Evolutionary conservation across 1,284 basidiomycete genomes (phyloP).

Genomic region (Rhodotorula sp.): DNA sequence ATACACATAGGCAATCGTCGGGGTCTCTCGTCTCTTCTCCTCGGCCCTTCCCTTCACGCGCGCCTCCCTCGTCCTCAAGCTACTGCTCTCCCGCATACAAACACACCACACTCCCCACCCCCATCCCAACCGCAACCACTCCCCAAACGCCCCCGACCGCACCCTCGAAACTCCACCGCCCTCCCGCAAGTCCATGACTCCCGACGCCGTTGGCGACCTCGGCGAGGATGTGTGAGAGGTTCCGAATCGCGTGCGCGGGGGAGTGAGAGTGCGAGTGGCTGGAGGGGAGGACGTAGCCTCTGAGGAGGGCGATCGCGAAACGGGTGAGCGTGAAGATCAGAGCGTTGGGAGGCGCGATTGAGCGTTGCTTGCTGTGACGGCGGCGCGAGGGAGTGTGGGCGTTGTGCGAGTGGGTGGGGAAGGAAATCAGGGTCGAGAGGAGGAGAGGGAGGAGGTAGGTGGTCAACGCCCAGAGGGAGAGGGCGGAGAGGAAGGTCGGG

Average conservation of each 20-base stretch:
- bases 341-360: conserved; percentile 25
- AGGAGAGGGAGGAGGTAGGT: conserved; percentile 31
- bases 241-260: neutral
- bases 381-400: neutral
- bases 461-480: conserved; percentile 18
- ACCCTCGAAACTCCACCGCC: conserved; percentile 13
- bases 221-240: neutral
- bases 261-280: neutral
- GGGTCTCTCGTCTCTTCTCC: neutral
- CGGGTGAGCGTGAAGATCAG: conserved; percentile 29
- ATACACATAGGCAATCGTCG: too few species aligned
- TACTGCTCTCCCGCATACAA: neutral
- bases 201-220: conserved; percentile 18
- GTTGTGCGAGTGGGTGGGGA: conserved; percentile 15
- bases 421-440: conserved; percentile 24
- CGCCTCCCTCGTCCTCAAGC: neutral
- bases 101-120: conserved; percentile 1
- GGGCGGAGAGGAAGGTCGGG: conserved; percentile 26
- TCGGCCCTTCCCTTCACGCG: neutral
- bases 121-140: conserved; percentile 24
- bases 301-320: conserved; percentile 28
- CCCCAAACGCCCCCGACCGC: conserved; percentile 22
- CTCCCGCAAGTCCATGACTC: neutral
- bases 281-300: conserved; percentile 26
- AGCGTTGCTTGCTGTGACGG: neutral